phyloP scores from a whole-genome alignment of 768 basidiomycete species.

The Kwoniella pini region DNA sequence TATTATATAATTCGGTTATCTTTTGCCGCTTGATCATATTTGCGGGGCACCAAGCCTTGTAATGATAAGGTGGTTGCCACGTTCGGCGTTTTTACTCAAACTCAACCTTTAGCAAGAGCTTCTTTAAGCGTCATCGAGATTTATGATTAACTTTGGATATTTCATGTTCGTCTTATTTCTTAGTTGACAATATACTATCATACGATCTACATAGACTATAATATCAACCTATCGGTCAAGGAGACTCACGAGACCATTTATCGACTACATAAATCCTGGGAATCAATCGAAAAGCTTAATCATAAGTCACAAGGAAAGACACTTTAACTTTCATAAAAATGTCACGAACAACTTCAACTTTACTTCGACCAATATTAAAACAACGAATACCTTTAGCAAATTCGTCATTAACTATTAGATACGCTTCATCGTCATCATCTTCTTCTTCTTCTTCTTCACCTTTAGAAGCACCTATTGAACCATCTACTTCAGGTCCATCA shows the following conservation, averaged over 20 bases:
- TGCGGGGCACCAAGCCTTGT: neutral
- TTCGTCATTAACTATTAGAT: constrained; percentile 6
- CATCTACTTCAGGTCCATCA: constrained; percentile 18
- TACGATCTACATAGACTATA: too few species aligned
- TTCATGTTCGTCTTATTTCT: too few species aligned
- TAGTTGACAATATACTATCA: too few species aligned
- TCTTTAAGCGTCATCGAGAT: too few species aligned
- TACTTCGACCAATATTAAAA: constrained; percentile 4
- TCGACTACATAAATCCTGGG: too few species aligned
- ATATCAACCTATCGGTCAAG: too few species aligned
- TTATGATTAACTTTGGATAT: too few species aligned
- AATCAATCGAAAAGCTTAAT: too few species aligned
- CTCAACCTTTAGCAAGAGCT: too few species aligned
- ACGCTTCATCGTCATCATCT: constrained; percentile 15
- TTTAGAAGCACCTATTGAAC: neutral
- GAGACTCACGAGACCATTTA: too few species aligned
- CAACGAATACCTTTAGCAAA: neutral
- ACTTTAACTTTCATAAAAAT: neutral
- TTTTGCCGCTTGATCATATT: neutral
- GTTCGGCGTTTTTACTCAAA: constrained; percentile 9
- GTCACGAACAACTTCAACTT: neutral
- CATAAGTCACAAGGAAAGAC: too few species aligned
- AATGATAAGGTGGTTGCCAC: constrained; percentile 14
- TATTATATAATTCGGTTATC: neutral
- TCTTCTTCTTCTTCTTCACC: constrained; percentile 4